Percentiles rank a stretch among this genome's conserved stretches.
These are phyloP conservation scores for Colletotrichum theobromicola DNA, from an alignment of 2,329 filamentous ascomycete species.

Conservation along the genomic window DNA sequence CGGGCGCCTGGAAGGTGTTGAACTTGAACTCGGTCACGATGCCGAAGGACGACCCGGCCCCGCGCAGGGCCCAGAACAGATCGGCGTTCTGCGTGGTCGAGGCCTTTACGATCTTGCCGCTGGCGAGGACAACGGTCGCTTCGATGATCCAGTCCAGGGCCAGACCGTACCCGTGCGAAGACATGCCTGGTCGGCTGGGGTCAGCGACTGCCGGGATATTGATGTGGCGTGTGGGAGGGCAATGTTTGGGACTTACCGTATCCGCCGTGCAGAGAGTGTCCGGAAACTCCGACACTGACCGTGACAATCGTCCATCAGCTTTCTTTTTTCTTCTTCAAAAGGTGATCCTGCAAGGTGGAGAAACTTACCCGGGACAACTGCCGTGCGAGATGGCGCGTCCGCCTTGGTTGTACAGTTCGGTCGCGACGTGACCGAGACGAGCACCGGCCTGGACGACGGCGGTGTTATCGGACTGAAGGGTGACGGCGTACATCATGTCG, in stretches of 20 bases:
- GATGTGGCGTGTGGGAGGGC: not conserved
- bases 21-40: constrained; percentile 44
- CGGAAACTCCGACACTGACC: constrained; percentile 41
- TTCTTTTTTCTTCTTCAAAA: not conserved
- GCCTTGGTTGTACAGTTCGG: constrained; percentile 41
- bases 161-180: constrained; percentile 26
- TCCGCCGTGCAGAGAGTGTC: constrained; percentile 50
- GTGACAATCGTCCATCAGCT: not conserved
- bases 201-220: not conserved
- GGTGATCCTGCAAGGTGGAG: no score
- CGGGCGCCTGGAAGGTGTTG: constrained; percentile 41
- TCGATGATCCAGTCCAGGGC: constrained; percentile 40
- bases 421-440: constrained; percentile 52
- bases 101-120: constrained; percentile 33
- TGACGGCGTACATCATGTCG: constrained; percentile 47
- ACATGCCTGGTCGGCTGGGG: not conserved
- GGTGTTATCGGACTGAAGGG: constrained; percentile 41
- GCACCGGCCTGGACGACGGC: constrained; percentile 54
- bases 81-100: constrained; percentile 40
- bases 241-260: constrained; percentile 18
- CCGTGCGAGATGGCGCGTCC: constrained; percentile 52
- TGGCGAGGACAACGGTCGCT: constrained; percentile 41
- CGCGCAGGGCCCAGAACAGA: constrained; percentile 48
- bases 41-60: constrained; percentile 46
- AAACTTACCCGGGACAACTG: constrained; percentile 54